These are phyloP conservation scores for Neurospora sp. DNA, from an alignment of 2,329 filamentous ascomycete species.

Conservation along the genomic window DNA sequence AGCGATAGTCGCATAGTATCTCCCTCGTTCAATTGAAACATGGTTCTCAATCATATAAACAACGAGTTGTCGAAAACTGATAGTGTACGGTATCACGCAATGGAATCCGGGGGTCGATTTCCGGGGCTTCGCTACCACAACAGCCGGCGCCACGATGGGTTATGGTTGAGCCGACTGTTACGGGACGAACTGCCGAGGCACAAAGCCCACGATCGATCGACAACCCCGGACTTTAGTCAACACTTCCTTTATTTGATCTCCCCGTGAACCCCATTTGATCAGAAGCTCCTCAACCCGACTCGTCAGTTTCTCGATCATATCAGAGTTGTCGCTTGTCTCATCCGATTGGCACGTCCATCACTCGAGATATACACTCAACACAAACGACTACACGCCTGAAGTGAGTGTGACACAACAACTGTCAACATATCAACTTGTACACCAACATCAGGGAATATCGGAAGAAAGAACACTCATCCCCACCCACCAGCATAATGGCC, in stretches of 20 bases:
- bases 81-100: neutral
- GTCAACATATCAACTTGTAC: neutral
- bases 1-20: neutral
- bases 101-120: neutral
- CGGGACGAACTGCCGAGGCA: too few relatives aligned
- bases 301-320: neutral
- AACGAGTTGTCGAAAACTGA: neutral
- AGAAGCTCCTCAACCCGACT: neutral
- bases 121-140: neutral
- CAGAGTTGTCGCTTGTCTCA: neutral
- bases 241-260: neutral
- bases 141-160: neutral
- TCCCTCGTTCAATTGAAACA: neutral
- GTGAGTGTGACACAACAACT: neutral
- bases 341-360: neutral
- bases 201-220: neutral
- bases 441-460: neutral
- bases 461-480: neutral
- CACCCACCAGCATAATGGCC: slow-evolving; percentile 18
- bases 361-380: neutral
- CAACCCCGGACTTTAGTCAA: neutral
- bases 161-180: too few relatives aligned
- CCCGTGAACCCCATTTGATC: neutral
- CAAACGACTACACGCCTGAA: neutral
- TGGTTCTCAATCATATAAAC: neutral